A percentile compares a stretch with the other conserved stretches of the same genome.
Evolutionary conservation across 495 filamentous ascomycete genomes (phyloP).

Genomic region (Penicillium odoratum): DNA sequence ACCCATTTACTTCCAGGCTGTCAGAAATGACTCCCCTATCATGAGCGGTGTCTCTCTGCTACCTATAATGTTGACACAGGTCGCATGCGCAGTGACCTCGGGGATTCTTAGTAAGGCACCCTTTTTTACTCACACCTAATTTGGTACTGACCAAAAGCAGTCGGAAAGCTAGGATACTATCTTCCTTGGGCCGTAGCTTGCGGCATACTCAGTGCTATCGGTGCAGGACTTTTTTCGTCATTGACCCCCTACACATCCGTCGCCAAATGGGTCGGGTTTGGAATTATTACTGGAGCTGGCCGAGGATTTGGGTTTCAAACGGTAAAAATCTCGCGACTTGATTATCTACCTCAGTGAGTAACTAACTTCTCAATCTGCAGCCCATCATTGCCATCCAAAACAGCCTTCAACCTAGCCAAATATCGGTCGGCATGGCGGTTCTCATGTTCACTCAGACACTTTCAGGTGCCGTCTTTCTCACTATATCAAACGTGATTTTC

Average conservation of each 20-base stretch:
- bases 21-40: conserved; percentile 28
- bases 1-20: conserved; percentile 44
- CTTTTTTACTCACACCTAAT: not conserved
- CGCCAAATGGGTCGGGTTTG: conserved; percentile 56
- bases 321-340: conserved; percentile 15
- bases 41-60: conserved; percentile 41
- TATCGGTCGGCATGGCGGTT: conserved; percentile 52
- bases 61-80: conserved; percentile 51
- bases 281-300: conserved; percentile 54
- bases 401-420: conserved; percentile 39
- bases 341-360: too few species aligned
- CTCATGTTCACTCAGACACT: conserved; percentile 53
- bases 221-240: conserved; percentile 51
- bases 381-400: conserved; percentile 57
- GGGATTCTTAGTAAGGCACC: conserved; percentile 39
- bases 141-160: conserved; percentile 16
- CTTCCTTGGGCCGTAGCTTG: conserved; percentile 43
- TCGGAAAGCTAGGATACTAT: conserved; percentile 49
- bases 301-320: conserved; percentile 51
- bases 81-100: conserved; percentile 45
- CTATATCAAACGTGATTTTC: conserved; percentile 49
- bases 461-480: conserved; percentile 48
- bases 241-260: conserved; percentile 41
- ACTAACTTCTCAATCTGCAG: conserved; percentile 14
- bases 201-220: conserved; percentile 34